Evolutionary conservation across 2,329 filamentous ascomycete genomes (phyloP).

Genomic region (Diplodia corticola): DNA sequence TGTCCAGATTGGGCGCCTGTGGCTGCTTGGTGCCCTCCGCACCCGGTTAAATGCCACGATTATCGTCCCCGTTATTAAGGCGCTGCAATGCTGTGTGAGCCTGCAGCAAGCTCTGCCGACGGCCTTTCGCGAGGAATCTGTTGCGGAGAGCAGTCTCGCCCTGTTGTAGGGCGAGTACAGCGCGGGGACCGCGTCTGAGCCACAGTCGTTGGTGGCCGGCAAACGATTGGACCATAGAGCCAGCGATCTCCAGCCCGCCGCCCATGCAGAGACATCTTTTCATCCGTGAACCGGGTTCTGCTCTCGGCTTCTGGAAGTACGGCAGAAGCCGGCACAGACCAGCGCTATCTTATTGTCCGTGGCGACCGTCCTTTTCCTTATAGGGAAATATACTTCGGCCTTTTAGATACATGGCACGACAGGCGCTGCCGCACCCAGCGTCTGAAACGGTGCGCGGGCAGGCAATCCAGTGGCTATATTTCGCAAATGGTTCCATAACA

Average conservation of each 20-base stretch:
- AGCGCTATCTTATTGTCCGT: constrained; percentile 1
- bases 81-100: neutral
- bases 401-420: constrained; percentile 5
- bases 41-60: neutral
- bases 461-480: neutral
- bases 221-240: constrained; percentile 13
- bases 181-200: constrained; percentile 1
- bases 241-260: neutral
- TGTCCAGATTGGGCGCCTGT: neutral
- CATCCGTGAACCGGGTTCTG: constrained; percentile 7
- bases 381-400: constrained; percentile 2
- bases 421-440: constrained; percentile 8
- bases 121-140: neutral
- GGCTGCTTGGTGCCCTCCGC: neutral
- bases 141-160: constrained; percentile 2
- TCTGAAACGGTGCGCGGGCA: constrained; percentile 5
- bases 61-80: neutral
- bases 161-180: constrained; percentile 12
- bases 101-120: too few relatives aligned
- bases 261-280: constrained; percentile 5
- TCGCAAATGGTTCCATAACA: neutral
- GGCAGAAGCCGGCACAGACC: constrained; percentile 18
- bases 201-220: neutral
- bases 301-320: constrained; percentile 16
- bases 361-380: neutral